Conservation (phyloP, 2,329 filamentous ascomycete species). For the Plectosphaerella cucumerina region DNA sequence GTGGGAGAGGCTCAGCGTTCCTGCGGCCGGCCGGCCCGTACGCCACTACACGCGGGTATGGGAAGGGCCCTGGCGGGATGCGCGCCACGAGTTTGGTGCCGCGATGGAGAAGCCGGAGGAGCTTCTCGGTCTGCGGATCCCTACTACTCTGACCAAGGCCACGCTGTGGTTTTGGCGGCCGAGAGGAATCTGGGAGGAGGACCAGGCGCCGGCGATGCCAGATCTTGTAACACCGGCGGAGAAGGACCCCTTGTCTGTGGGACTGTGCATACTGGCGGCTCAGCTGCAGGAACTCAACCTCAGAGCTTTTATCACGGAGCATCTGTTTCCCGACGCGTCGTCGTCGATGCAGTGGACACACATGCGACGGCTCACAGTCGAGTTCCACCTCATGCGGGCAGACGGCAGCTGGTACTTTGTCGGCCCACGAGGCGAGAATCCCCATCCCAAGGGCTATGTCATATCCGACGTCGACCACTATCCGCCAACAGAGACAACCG, state of each 20-base stretch:
- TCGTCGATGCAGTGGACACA: slow-evolving; percentile 12
- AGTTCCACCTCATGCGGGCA: slow-evolving; percentile 14
- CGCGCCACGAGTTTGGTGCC: slow-evolving; percentile 18
- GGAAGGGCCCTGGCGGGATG: slow-evolving; percentile 20
- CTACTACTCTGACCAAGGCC: slow-evolving; percentile 11
- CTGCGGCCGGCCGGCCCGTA: too few species aligned
- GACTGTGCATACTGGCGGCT: slow-evolving; percentile 13
- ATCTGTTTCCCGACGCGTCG: slow-evolving; percentile 10
- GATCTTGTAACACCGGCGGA: slow-evolving; percentile 13
- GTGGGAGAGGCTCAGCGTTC: slow-evolving; percentile 13
- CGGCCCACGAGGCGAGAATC: slow-evolving; percentile 17
- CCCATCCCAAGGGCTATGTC: slow-evolving; percentile 12
- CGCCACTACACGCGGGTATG: slow-evolving; percentile 8
- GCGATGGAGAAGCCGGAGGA: slow-evolving; percentile 12
- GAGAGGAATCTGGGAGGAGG: slow-evolving; percentile 1
- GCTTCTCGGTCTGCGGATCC: slow-evolving; percentile 10
- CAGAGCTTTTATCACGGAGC: slow-evolving; percentile 14
- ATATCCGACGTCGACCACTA: slow-evolving; percentile 16
- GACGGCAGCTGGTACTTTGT: slow-evolving; percentile 19
- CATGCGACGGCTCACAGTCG: slow-evolving; percentile 15
- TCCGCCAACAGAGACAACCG: slow-evolving; percentile 10
- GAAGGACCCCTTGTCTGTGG: slow-evolving; percentile 16
- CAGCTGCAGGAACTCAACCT: slow-evolving; percentile 14
- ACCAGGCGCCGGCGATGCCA: slow-evolving; percentile 10
- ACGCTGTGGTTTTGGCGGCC: slow-evolving; percentile 13